phyloP scores from a whole-genome alignment of 2,329 filamentous ascomycete species.

The Neonectria neomacrospora region DNA sequence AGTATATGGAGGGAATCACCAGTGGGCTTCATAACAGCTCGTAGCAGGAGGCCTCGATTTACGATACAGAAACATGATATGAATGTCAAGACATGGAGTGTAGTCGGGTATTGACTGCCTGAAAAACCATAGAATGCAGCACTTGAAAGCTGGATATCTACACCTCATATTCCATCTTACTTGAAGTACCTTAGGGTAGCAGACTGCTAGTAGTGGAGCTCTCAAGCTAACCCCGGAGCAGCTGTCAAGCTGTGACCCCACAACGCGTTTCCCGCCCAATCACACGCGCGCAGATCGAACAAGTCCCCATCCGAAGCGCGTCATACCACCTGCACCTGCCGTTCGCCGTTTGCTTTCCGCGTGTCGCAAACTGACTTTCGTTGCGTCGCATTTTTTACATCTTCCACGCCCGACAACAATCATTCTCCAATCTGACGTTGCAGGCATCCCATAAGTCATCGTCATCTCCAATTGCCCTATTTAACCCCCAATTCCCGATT shows the following conservation, averaged over 20 bases:
- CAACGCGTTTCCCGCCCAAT: constrained; percentile 32
- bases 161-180: too few relatives aligned
- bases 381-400: constrained; percentile 14
- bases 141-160: too few relatives aligned
- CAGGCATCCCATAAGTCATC: neutral
- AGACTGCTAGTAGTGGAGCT: neutral
- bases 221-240: constrained; percentile 1
- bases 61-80: neutral
- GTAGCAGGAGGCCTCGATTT: neutral
- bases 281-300: constrained; percentile 14
- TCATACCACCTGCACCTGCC: constrained; percentile 29
- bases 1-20: neutral
- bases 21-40: neutral
- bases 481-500: neutral
- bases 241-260: constrained; percentile 8
- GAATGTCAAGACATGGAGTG: neutral
- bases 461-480: constrained; percentile 10
- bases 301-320: constrained; percentile 29
- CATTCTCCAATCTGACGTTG: neutral
- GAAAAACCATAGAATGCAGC: neutral
- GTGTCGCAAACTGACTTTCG: constrained; percentile 39
- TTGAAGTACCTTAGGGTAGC: neutral
- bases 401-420: constrained; percentile 6
- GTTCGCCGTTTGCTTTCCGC: constrained; percentile 29
- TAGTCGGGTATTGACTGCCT: neutral